Evolutionary conservation across 2,329 filamentous ascomycete genomes (phyloP).

Genomic region (Ascochyta lentis): DNA sequence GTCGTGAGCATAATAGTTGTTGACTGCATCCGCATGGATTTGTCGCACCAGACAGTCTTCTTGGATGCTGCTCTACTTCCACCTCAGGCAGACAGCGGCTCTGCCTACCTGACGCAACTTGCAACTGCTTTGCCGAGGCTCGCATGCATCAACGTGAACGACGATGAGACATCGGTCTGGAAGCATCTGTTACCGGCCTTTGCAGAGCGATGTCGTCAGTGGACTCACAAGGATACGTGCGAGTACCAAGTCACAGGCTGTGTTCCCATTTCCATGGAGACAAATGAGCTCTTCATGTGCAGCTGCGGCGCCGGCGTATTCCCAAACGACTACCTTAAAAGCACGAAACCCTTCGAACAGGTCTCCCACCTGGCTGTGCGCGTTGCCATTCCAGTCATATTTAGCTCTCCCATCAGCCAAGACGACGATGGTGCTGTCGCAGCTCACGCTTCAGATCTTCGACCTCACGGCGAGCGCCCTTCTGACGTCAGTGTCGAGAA

Average conservation of each 20-base stretch:
- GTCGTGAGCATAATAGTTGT: slow-evolving; percentile 28
- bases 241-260: slow-evolving; percentile 6
- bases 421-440: not conserved
- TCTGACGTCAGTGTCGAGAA: not conserved
- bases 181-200: slow-evolving; percentile 22
- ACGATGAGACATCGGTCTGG: slow-evolving; percentile 21
- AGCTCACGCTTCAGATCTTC: not conserved
- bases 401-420: slow-evolving; percentile 15
- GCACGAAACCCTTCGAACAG: not conserved
- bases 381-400: slow-evolving; percentile 21
- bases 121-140: not conserved
- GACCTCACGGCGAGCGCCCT: not conserved
- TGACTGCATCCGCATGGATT: slow-evolving; percentile 42
- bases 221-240: slow-evolving; percentile 47
- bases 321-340: slow-evolving; percentile 10
- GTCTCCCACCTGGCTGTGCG: slow-evolving; percentile 11
- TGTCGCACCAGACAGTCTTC: slow-evolving; percentile 37
- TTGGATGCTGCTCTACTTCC: slow-evolving; percentile 46
- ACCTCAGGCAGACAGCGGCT: not conserved
- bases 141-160: slow-evolving; percentile 23
- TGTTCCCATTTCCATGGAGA: slow-evolving; percentile 5
- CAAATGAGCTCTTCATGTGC: slow-evolving; percentile 2
- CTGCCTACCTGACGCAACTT: not conserved
- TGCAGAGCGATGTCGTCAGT: slow-evolving; percentile 48
- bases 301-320: slow-evolving; percentile 17